Conservation (phyloP, 2,329 filamentous ascomycete genomes). For the Chaetomiaceae sp. region DNA sequence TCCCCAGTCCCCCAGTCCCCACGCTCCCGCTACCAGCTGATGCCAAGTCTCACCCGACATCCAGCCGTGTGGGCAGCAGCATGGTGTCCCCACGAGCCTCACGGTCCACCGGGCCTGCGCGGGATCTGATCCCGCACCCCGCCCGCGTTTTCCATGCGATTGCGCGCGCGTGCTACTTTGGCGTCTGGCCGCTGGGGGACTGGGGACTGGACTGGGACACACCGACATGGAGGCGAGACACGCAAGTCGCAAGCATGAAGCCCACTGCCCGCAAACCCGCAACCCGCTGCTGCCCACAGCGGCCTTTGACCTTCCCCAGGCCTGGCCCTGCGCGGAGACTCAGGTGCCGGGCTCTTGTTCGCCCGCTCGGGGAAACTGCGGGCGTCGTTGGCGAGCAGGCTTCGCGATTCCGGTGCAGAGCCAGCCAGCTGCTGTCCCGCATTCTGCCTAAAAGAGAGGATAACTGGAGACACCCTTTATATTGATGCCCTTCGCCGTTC, state of each 20-base stretch:
- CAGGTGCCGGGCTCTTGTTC: not conserved
- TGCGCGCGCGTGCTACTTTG: not conserved
- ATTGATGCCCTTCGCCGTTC: conserved; percentile 23
- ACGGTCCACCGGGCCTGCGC: conserved; percentile 15
- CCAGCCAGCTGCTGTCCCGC: conserved; percentile 10
- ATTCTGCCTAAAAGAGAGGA: conserved; percentile 25
- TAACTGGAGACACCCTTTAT: conserved; percentile 19
- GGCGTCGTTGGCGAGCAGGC: conserved; percentile 19
- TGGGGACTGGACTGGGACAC: no score
- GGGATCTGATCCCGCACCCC: not conserved
- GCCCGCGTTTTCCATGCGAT: not conserved
- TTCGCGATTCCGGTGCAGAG: conserved; percentile 15
- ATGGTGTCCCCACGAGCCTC: not conserved
- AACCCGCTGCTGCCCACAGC: conserved; percentile 4
- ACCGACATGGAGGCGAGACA: no score
- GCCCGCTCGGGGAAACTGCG: conserved; percentile 12
- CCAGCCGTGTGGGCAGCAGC: no score
- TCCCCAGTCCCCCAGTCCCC: no score
- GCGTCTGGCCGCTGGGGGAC: not conserved
- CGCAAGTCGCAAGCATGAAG: conserved; percentile 9
- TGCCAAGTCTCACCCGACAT: not conserved
- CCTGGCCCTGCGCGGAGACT: conserved; percentile 18
- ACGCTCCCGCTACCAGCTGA: no score
- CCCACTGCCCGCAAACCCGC: not conserved
- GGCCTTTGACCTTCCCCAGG: no score